Conservation (phyloP, 2,329 filamentous ascomycete species). For the Monosporascus cannonballus region DNA sequence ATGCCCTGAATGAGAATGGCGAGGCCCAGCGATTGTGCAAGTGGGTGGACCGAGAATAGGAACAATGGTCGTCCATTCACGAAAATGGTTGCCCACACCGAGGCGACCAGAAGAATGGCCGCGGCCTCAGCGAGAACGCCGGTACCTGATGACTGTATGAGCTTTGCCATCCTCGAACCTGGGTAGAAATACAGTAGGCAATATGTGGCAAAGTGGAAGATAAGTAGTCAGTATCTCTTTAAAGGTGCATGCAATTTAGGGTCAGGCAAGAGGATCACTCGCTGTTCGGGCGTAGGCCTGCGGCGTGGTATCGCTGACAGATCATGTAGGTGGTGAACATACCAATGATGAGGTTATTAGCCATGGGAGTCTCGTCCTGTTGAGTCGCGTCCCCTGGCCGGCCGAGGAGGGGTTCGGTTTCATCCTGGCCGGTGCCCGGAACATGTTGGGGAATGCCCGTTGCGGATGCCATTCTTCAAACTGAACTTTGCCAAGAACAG, state of each 20-base stretch:
- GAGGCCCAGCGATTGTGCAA: slow-evolving; percentile 61
- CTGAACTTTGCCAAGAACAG: slow-evolving; percentile 7
- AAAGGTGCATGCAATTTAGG: neutral
- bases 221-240: neutral
- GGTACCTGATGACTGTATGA: slow-evolving; percentile 55
- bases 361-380: slow-evolving; percentile 54
- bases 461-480: slow-evolving; percentile 56
- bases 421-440: slow-evolving; percentile 33
- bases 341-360: slow-evolving; percentile 72
- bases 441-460: slow-evolving; percentile 57
- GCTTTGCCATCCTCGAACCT: slow-evolving; percentile 20
- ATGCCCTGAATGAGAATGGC: slow-evolving; percentile 73
- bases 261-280: neutral
- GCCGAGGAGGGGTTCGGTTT: slow-evolving; percentile 67
- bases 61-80: slow-evolving; percentile 52
- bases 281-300: no score
- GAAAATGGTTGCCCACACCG: slow-evolving; percentile 76
- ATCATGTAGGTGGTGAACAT: slow-evolving; percentile 20
- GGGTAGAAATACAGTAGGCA: neutral
- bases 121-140: slow-evolving; percentile 76
- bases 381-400: slow-evolving; percentile 69
- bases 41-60: slow-evolving; percentile 84
- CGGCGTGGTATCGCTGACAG: neutral
- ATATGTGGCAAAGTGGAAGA: neutral
- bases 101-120: slow-evolving; percentile 64